phyloP scores from a whole-genome alignment of 352 stramenopile genomes.

The Globisporangium abappressorium region DNA sequence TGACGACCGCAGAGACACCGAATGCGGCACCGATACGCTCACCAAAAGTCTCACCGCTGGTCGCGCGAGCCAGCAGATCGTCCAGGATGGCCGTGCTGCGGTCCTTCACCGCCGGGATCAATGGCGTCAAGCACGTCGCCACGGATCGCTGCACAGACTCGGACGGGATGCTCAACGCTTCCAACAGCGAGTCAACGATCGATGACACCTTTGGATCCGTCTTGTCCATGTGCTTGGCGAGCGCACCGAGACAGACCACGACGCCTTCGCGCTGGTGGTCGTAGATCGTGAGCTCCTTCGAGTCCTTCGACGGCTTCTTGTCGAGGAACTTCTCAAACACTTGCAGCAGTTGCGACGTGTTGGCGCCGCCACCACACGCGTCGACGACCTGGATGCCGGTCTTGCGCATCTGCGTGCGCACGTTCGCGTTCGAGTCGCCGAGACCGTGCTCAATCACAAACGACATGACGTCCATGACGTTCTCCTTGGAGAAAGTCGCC shows the following conservation, averaged over 20 bases:
- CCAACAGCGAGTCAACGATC: constrained; percentile 86
- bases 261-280: constrained; percentile 89
- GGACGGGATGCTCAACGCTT: constrained; percentile 89
- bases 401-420: constrained; percentile 84
- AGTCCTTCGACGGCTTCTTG: constrained; percentile 46
- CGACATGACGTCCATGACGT: constrained; percentile 63
- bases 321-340: constrained; percentile 79
- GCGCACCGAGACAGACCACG: constrained; percentile 86
- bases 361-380: constrained; percentile 54
- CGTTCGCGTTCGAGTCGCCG: constrained; percentile 60
- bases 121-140: constrained; percentile 84
- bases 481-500: constrained; percentile 44
- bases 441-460: constrained; percentile 84
- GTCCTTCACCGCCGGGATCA: constrained; percentile 83
- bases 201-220: constrained; percentile 85
- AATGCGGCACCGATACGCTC: constrained; percentile 94
- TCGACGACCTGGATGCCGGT: constrained; percentile 79
- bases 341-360: constrained; percentile 64
- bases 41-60: constrained; percentile 78
- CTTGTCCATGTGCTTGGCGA: constrained; percentile 90
- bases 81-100: constrained; percentile 76
- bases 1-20: constrained; percentile 97
- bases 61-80: constrained; percentile 68
- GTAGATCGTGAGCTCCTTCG: constrained; percentile 52
- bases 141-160: constrained; percentile 93